Conservation (phyloP, 192 early-diverging fungal species). For the Rhizoclosmatium globosum region DNA sequence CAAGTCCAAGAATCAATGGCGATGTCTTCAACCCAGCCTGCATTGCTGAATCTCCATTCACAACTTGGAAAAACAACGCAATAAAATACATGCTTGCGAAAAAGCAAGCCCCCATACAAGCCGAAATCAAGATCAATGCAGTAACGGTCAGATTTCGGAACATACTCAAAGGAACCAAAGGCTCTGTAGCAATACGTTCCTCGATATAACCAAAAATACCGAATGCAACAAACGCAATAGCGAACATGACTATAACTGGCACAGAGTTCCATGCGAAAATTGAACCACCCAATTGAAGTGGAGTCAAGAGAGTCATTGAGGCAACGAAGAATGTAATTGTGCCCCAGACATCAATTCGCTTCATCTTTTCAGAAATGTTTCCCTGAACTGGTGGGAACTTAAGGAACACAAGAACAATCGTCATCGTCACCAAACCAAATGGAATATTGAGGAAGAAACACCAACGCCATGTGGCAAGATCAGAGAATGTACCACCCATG, state of each 20-base stretch:
- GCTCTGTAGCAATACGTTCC: conserved; percentile 65
- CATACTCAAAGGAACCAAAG: conserved; percentile 74
- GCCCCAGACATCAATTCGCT: conserved; percentile 80
- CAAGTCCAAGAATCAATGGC: conserved; percentile 77
- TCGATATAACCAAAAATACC: conserved; percentile 68
- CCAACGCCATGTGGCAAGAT: conserved; percentile 56
- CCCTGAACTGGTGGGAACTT: conserved; percentile 65
- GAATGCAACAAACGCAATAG: conserved; percentile 59
- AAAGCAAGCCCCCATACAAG: conserved; percentile 52
- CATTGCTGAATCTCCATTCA: conserved; percentile 77
- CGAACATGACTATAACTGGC: conserved; percentile 65
- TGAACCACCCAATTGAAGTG: conserved; percentile 77
- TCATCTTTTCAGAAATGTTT: conserved; percentile 64
- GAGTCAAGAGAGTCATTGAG: conserved; percentile 68
- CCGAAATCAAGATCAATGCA: conserved; percentile 39
- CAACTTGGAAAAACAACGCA: conserved; percentile 59
- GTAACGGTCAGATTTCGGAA: conserved; percentile 61
- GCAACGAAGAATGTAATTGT: conserved; percentile 59
- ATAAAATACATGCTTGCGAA: conserved; percentile 75
- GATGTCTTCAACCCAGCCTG: conserved; percentile 77
- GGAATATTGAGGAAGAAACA: conserved; percentile 90
- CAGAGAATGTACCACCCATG: conserved; percentile 77
- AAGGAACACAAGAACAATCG: conserved; percentile 64
- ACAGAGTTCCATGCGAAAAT: conserved; percentile 68
- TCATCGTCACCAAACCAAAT: conserved; percentile 72